Conservation (phyloP, 805 yeast genomes). For the Candida caryicola region DNA sequence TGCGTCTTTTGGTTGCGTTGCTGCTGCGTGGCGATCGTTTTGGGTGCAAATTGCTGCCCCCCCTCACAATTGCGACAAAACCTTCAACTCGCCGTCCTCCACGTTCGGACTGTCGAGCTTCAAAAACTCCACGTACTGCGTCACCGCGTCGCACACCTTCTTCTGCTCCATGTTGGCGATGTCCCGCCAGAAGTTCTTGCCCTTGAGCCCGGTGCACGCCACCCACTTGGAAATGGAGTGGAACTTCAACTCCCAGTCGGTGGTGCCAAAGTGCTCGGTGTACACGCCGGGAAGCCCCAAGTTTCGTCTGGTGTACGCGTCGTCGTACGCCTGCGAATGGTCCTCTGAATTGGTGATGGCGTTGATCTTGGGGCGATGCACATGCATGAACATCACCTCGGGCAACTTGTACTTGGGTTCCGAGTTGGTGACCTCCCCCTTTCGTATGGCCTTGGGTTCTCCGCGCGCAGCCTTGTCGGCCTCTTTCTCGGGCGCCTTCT, state of each 20-base stretch:
- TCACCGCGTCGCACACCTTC: slow-evolving; percentile 19
- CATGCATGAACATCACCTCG: slow-evolving; percentile 28
- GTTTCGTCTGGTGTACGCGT: slow-evolving; percentile 22
- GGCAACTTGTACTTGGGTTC: slow-evolving; percentile 16
- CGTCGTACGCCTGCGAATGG: slow-evolving; percentile 9
- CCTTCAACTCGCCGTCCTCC: slow-evolving; percentile 7
- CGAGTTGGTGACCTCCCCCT: too few species aligned
- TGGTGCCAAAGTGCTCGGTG: slow-evolving; percentile 11
- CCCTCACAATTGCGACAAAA: neutral
- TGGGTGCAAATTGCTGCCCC: too few species aligned
- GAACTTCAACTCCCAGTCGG: slow-evolving; percentile 36
- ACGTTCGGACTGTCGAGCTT: slow-evolving; percentile 16
- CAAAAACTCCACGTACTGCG: slow-evolving; percentile 22
- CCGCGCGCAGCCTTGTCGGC: too few species aligned
- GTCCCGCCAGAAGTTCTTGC: slow-evolving; percentile 21
- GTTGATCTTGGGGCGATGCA: slow-evolving; percentile 33
- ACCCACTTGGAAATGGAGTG: slow-evolving; percentile 31
- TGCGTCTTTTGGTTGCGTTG: too few species aligned
- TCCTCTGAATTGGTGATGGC: slow-evolving; percentile 21
- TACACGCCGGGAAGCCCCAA: slow-evolving; percentile 21
- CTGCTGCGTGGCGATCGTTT: too few species aligned
- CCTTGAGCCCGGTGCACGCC: slow-evolving; percentile 27
- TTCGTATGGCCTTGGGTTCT: too few species aligned
- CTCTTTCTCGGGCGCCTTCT: slow-evolving; percentile 1
- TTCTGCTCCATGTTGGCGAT: slow-evolving; percentile 11